Conservation (phyloP, 768 basidiomycete species). For the Macrolepiota fuliginosa region DNA sequence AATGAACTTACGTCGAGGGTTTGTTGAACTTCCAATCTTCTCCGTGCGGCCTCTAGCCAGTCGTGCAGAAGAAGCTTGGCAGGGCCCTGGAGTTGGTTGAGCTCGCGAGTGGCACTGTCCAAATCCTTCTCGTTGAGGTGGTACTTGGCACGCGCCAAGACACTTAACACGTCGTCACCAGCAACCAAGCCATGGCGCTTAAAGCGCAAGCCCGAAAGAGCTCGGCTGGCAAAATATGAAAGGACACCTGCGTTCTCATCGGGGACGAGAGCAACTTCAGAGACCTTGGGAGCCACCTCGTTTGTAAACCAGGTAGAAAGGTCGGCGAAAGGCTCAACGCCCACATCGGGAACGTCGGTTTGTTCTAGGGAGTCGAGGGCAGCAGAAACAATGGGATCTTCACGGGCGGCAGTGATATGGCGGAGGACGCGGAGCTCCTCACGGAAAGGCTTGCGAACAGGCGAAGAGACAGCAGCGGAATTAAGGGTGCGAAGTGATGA, state of each 20-base stretch:
- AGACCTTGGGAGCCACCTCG: constrained; percentile 79
- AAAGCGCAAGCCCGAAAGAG: constrained; percentile 76
- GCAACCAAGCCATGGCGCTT: constrained; percentile 74
- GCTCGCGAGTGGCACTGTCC: constrained; percentile 83
- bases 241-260: constrained; percentile 87
- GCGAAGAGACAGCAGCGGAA: constrained; percentile 59
- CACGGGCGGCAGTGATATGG: constrained; percentile 66
- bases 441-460: constrained; percentile 80
- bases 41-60: constrained; percentile 89
- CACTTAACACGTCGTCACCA: constrained; percentile 83
- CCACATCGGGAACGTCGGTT: constrained; percentile 73
- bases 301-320: constrained; percentile 89
- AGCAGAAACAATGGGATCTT: constrained; percentile 65
- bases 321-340: constrained; percentile 86
- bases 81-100: constrained; percentile 86
- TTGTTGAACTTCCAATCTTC: constrained; percentile 87
- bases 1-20: constrained; percentile 68
- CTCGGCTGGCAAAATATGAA: constrained; percentile 79
- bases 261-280: constrained; percentile 90
- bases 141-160: constrained; percentile 85
- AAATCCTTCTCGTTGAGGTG: constrained; percentile 91
- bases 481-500: constrained; percentile 83
- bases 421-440: constrained; percentile 84
- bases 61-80: constrained; percentile 73
- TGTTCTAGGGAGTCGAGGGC: constrained; percentile 68